A percentile compares a stretch with the other conserved stretches of the same genome.
These are phyloP conservation scores for Oryza officinalis DNA, from an alignment of 176 grass and related monocot genomes.

Conservation along the genomic window DNA sequence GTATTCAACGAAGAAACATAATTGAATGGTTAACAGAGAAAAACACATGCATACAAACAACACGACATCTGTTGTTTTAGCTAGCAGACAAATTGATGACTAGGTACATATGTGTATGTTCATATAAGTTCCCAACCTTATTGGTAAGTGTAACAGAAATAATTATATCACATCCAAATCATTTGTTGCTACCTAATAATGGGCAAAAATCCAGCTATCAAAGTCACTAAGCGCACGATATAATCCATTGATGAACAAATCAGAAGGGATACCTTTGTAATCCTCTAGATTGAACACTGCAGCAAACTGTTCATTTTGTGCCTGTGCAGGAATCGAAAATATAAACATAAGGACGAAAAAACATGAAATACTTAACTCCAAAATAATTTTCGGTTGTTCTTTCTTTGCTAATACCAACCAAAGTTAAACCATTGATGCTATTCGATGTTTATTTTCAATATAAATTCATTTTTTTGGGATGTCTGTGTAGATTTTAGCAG, in stretches of 20 bases:
- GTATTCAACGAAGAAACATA: conserved; percentile 13
- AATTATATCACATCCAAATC: not conserved
- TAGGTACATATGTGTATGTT: not conserved
- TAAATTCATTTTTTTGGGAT: not conserved
- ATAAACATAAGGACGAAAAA: conserved; percentile 22
- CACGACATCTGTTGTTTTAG: not conserved
- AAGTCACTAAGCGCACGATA: not conserved
- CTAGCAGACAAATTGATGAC: conserved; percentile 32
- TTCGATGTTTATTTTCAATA: not conserved
- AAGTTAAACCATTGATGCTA: conserved; percentile 17
- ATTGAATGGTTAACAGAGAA: conserved; percentile 20
- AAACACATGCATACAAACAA: conserved; percentile 15
- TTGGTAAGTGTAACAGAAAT: not conserved
- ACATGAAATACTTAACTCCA: not conserved
- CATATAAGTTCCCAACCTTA: not conserved
- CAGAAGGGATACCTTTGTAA: conserved; percentile 68
- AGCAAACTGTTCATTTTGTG: conserved; percentile 90
- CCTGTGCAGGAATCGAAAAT: conserved; percentile 50
- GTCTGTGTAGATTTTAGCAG: conserved; percentile 19
- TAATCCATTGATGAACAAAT: not conserved
- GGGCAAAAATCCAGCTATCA: not conserved
- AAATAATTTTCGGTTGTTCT: conserved; percentile 7
- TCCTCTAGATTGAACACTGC: conserved; percentile 91
- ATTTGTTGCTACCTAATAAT: conserved; percentile 22
- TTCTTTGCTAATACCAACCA: not conserved